A percentile compares a stretch with the other conserved stretches of the same genome.
These are phyloP conservation scores for Termitomyces heimii DNA, from an alignment of 768 basidiomycete genomes.

Conservation along the genomic window DNA sequence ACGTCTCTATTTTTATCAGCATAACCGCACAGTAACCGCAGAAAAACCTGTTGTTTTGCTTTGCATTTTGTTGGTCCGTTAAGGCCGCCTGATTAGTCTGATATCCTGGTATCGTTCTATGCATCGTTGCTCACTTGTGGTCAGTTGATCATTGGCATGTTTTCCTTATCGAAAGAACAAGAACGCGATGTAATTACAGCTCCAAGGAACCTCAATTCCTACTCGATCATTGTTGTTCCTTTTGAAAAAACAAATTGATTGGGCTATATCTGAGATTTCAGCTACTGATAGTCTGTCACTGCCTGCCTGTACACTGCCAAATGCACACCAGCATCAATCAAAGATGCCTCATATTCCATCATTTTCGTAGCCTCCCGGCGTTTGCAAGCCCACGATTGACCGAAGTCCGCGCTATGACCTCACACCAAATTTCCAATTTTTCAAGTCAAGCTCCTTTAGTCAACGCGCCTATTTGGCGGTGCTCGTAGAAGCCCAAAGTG, in stretches of 20 bases:
- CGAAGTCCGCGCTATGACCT: not conserved
- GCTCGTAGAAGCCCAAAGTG: not conserved
- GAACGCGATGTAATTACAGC: not conserved
- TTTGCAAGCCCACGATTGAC: not conserved
- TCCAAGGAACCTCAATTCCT: not conserved
- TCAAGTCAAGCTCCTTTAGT: not conserved
- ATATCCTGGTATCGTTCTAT: not conserved
- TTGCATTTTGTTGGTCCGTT: not conserved
- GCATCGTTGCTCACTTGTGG: not conserved
- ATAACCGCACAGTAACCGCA: not conserved
- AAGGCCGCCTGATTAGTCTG: not conserved
- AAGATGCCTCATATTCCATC: not conserved
- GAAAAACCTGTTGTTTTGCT: not conserved
- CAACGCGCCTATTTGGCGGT: not conserved
- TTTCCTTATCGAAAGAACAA: not conserved
- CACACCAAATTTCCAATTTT: not conserved
- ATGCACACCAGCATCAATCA: not conserved
- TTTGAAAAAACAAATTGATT: not conserved
- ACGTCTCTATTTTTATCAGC: not conserved
- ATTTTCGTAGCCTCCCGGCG: not conserved
- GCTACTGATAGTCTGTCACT: not conserved
- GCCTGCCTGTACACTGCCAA: not conserved
- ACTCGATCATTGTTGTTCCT: not conserved
- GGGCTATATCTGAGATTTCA: not conserved
- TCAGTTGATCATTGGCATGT: not conserved